Evolutionary conservation across 1,284 basidiomycete genomes (phyloP), one percentile per base, ranked within the genome.

Genomic region (Golubevia pallescens): DNA sequence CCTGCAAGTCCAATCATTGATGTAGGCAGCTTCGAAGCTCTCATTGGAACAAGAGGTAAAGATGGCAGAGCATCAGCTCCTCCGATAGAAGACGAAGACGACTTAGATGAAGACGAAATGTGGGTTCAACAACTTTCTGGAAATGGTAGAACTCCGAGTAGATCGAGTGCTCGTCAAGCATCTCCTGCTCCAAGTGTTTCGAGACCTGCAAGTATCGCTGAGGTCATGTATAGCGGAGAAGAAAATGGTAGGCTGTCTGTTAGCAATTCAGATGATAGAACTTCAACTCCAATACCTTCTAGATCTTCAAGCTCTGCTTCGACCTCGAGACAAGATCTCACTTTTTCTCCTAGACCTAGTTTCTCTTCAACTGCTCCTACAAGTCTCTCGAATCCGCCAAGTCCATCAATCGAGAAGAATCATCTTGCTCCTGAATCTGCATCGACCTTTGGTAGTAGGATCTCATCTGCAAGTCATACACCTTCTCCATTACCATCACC

Each of bases 381-480:
- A 53, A 62, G 14, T 65, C 63, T 10, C 63, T 65, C 48, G 65
- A 65, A 24, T 60, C 66, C 2, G 62, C 66, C 60, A 14, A 61
- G 60, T 24, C 42, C 28, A 10, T 32, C 57, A 16, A 24, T 24
- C 32, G 60, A 16, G 34, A 14, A 53, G 42, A 21, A 28, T 4
- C 34, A 28, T 10, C 52, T 56, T 32, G 13, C 38, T 23, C n/a
- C 13, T 14, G 57, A 21, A 53, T 8, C 28, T 10, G 20, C 42
- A 48, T 48, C 42, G 42, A 48, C 42, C 10, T 16, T 4, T 56
- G 51, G 60, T 24, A 21, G 14, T 14, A 13, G 59, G 59, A 38
- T 48, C 34, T 7, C 34, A 6, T 8, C 13, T 20, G 58, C 6
- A 59, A 51, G 23, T 10, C 19, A 23, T 14, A 23, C 28, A 48